Evolutionary conservation across 2,329 filamentous ascomycete genomes (phyloP).

Genomic region (Hortaea werneckii): DNA sequence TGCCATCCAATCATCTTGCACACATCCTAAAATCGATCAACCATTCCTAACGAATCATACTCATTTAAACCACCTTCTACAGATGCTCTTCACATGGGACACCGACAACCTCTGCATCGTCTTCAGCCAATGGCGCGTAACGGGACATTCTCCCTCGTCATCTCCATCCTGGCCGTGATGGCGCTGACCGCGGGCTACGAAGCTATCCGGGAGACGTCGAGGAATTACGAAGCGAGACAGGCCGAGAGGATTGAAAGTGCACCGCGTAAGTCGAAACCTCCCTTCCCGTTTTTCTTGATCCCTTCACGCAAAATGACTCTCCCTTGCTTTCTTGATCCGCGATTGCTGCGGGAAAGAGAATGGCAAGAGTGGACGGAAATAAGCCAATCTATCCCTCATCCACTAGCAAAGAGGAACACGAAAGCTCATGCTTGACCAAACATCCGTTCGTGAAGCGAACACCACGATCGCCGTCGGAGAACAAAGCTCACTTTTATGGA

Average conservation of each 20-base stretch:
- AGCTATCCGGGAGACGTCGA: constrained; percentile 64
- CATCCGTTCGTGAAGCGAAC: neutral
- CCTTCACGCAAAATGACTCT: neutral
- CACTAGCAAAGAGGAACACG: neutral
- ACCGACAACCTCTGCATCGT: constrained; percentile 91
- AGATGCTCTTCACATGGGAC: constrained; percentile 99
- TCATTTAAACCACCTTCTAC: neutral
- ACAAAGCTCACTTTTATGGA: constrained; percentile 59
- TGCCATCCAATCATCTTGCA: neutral
- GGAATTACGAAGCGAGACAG: constrained; percentile 59
- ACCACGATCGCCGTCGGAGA: constrained; percentile 21
- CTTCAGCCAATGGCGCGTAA: constrained; percentile 84
- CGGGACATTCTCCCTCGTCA: constrained; percentile 62
- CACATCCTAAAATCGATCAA: neutral
- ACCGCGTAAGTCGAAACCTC: constrained; percentile 5
- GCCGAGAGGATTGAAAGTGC: constrained; percentile 38
- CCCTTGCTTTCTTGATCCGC: neutral
- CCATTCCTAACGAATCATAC: neutral
- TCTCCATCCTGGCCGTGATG: constrained; percentile 75
- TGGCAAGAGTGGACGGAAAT: no score
- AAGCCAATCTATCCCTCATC: no score
- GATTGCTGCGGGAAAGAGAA: no score
- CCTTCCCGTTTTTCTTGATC: neutral
- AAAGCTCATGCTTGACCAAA: neutral
- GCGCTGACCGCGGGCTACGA: constrained; percentile 88